phyloP scores from a whole-genome alignment of 2,329 filamentous ascomycete genomes.

The Aschersonia sp. region DNA sequence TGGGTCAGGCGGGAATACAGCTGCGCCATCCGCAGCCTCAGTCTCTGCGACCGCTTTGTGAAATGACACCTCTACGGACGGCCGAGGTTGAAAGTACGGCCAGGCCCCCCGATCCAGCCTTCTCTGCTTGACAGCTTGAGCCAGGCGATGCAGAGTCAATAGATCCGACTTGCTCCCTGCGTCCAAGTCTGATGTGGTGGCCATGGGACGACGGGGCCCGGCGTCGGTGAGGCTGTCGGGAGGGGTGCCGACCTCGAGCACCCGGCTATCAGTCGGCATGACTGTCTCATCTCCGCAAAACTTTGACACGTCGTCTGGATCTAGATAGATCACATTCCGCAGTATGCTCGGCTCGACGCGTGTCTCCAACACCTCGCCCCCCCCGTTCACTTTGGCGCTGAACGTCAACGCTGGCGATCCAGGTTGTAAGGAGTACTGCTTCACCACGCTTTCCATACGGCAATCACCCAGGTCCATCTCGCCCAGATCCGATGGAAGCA shows the following conservation, averaged over 20 bases:
- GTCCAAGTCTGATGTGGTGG: slow-evolving; percentile 25
- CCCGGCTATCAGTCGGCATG: slow-evolving; percentile 9
- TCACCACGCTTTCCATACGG: slow-evolving; percentile 24
- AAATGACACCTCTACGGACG: slow-evolving; percentile 29
- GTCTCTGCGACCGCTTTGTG: slow-evolving; percentile 13
- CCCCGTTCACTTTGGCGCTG: slow-evolving; percentile 39
- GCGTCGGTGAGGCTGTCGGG: slow-evolving; percentile 5
- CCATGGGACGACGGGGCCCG: slow-evolving; percentile 26
- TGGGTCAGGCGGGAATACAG: slow-evolving; percentile 29
- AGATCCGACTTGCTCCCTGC: slow-evolving; percentile 29
- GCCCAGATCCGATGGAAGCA: slow-evolving; percentile 33
- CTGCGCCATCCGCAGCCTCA: slow-evolving; percentile 2
- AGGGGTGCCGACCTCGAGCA: slow-evolving; percentile 14
- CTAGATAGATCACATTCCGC: slow-evolving; percentile 41
- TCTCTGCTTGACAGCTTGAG: slow-evolving; percentile 25
- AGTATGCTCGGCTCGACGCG: slow-evolving; percentile 39
- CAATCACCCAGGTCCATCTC: slow-evolving; percentile 14
- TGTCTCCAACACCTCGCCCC: slow-evolving; percentile 38
- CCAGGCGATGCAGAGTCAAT: slow-evolving; percentile 30
- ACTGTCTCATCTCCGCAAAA: slow-evolving; percentile 23
- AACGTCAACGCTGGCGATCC: slow-evolving; percentile 44
- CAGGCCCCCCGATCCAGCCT: slow-evolving; percentile 33
- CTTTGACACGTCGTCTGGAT: slow-evolving; percentile 31
- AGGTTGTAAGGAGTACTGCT: slow-evolving; percentile 38
- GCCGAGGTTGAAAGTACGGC: slow-evolving; percentile 29